Conservation (phyloP, 495 filamentous ascomycete species). For the Chaetomium cochliodes region DNA sequence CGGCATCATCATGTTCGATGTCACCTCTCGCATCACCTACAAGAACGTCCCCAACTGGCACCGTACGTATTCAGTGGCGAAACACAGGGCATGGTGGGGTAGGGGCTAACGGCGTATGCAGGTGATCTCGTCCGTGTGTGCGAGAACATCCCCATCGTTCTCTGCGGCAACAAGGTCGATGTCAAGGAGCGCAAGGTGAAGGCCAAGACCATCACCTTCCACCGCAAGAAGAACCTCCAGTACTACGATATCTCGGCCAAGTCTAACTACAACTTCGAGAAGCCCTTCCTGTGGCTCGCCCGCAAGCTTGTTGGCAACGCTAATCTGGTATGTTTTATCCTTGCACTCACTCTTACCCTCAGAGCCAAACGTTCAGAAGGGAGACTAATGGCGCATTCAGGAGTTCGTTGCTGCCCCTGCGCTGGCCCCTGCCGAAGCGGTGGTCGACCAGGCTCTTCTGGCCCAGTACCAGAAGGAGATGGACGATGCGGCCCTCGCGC, state of each 20-base stretch:
- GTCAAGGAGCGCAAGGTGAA: constrained; percentile 99
- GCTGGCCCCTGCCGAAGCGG: constrained; percentile 87
- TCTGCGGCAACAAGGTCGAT: constrained; percentile 99
- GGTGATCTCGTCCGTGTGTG: constrained; percentile 99
- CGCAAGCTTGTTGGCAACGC: constrained; percentile 97
- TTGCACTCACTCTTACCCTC: not conserved
- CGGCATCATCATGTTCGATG: constrained; percentile 99
- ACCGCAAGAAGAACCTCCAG: constrained; percentile 99
- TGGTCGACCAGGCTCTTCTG: constrained; percentile 79
- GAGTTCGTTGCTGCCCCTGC: constrained; percentile 97
- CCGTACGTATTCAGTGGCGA: constrained; percentile 64
- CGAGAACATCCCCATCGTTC: constrained; percentile 99
- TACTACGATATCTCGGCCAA: constrained; percentile 99
- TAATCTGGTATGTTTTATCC: constrained; percentile 62
- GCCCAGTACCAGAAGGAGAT: constrained; percentile 85
- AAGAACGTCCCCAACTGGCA: constrained; percentile 99
- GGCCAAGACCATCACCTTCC: constrained; percentile 99
- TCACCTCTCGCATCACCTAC: constrained; percentile 99
- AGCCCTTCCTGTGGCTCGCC: constrained; percentile 99
- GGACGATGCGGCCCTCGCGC: constrained; percentile 72
- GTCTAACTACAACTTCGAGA: constrained; percentile 99
- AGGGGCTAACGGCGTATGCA: constrained; percentile 41
- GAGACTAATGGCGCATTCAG: constrained; percentile 45
- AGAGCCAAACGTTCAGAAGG: not conserved
- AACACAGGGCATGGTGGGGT: no score